Percentiles rank a stretch among this genome's conserved stretches.
Conservation (phyloP, 495 filamentous ascomycete genomes). For the Stereocaulon alpinum region DNA sequence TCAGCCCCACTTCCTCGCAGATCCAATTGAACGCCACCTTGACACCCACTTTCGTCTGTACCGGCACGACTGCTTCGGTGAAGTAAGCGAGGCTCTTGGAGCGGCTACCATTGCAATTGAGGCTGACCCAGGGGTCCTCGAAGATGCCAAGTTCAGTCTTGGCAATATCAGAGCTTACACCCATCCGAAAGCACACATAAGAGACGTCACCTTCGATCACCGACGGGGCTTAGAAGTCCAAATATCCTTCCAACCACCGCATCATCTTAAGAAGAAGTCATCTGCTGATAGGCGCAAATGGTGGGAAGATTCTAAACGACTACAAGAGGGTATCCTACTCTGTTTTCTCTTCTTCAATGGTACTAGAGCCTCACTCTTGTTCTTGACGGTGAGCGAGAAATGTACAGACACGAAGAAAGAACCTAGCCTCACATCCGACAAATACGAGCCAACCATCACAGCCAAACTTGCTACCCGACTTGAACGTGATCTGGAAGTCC, state of each 20-base stretch:
- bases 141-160: constrained; percentile 11
- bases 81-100: constrained; percentile 47
- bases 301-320: constrained; percentile 12
- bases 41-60: constrained; percentile 63
- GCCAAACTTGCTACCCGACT: constrained; percentile 21
- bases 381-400: constrained; percentile 7
- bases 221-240: constrained; percentile 33
- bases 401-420: background rate
- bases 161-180: constrained; percentile 23
- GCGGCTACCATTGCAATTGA: constrained; percentile 28
- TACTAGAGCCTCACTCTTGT: constrained; percentile 1
- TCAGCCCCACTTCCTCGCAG: constrained; percentile 45
- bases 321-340: constrained; percentile 6
- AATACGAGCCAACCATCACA: constrained; percentile 20
- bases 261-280: background rate
- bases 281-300: constrained; percentile 3
- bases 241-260: constrained; percentile 3
- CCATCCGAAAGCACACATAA: constrained; percentile 21
- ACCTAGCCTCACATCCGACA: constrained; percentile 18
- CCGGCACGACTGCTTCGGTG: constrained; percentile 54
- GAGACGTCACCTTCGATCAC: constrained; percentile 24
- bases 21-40: constrained; percentile 42
- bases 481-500: constrained; percentile 21
- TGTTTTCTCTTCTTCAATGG: background rate
- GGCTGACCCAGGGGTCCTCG: background rate